phyloP scores from a whole-genome alignment of 768 basidiomycete genomes.

The Brasilioporus rufonigricans region DNA sequence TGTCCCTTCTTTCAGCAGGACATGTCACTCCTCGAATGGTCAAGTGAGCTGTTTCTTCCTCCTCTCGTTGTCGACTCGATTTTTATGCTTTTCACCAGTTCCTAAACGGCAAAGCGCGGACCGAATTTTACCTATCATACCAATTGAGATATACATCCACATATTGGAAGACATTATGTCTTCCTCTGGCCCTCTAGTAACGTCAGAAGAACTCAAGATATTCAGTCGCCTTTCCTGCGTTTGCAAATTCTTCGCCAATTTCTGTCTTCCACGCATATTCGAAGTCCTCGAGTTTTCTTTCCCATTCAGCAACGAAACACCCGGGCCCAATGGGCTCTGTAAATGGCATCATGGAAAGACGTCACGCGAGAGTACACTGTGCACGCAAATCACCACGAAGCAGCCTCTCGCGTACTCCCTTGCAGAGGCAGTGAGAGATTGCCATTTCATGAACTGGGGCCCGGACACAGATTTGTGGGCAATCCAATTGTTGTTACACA shows the following conservation, averaged over 20 bases:
- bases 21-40: not conserved
- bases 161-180: not conserved
- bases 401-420: conserved; percentile 4
- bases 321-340: no score
- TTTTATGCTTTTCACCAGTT: not conserved
- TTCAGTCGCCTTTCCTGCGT: not conserved
- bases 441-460: conserved; percentile 7
- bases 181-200: not conserved
- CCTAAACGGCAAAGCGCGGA: not conserved
- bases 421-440: conserved; percentile 29
- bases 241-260: not conserved
- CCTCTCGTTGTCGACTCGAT: not conserved
- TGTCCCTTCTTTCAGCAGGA: no score
- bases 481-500: conserved; percentile 1
- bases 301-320: no score
- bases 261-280: not conserved
- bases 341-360: no score
- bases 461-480: not conserved
- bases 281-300: not conserved
- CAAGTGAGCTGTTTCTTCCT: not conserved
- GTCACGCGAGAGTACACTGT: not conserved
- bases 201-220: not conserved
- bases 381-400: not conserved
- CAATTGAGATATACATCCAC: not conserved
- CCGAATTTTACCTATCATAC: not conserved